These are phyloP conservation scores for Ophiostoma perfectum DNA, from an alignment of 2,329 filamentous ascomycete genomes.

Conservation along the genomic window DNA sequence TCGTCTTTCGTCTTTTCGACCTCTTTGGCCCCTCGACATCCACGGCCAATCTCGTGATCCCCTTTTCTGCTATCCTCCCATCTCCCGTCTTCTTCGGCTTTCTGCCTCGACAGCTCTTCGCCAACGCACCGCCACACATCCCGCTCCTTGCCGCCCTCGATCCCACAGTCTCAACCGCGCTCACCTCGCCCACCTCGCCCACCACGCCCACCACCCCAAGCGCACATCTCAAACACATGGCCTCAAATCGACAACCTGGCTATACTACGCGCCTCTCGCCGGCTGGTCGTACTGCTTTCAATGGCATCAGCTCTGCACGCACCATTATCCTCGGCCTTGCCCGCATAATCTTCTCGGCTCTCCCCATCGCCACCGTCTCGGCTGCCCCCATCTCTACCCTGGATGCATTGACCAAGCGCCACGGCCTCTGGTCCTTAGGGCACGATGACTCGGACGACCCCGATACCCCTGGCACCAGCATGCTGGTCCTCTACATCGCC, in stretches of 20 bases:
- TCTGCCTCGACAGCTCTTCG: too few relatives aligned
- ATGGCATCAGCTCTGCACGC: constrained; percentile 37
- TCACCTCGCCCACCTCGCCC: not conserved
- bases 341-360: constrained; percentile 45
- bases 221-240: constrained; percentile 15
- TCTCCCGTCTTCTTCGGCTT: not conserved
- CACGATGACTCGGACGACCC: constrained; percentile 42
- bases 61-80: not conserved
- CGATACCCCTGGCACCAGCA: constrained; percentile 54
- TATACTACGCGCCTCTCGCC: constrained; percentile 12
- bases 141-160: not conserved
- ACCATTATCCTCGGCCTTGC: constrained; percentile 48
- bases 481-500: constrained; percentile 76
- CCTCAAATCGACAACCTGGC: constrained; percentile 15
- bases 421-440: not conserved
- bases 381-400: constrained; percentile 41
- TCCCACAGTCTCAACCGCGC: not conserved
- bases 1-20: not conserved
- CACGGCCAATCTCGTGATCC: not conserved
- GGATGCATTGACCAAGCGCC: constrained; percentile 18
- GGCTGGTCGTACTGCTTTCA: constrained; percentile 10
- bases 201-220: not conserved
- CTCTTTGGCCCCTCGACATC: not conserved
- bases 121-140: too few relatives aligned
- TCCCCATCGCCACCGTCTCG: constrained; percentile 36